Percentiles rank a stretch among this genome's conserved stretches.
Evolutionary conservation across 768 basidiomycete species (phyloP).

Genomic region (Lactarius trivialis): DNA sequence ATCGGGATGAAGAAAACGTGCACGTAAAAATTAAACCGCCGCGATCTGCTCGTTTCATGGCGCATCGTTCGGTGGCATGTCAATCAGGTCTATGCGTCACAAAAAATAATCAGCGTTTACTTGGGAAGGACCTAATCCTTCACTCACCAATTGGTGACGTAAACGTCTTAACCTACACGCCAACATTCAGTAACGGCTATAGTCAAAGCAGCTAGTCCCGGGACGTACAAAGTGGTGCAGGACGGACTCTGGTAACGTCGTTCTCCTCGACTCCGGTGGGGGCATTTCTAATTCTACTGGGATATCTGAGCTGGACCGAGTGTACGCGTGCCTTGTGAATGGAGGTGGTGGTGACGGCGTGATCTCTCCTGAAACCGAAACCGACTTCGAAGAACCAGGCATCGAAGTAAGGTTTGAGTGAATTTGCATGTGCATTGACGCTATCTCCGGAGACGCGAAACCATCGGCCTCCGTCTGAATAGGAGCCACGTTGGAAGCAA

Average conservation of each 20-base stretch:
- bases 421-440: neutral
- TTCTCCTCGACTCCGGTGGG: constrained; percentile 8
- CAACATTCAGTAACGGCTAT: neutral
- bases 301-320: neutral
- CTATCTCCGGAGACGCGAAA: constrained; percentile 5
- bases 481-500: constrained; percentile 21
- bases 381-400: neutral
- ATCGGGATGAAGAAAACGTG: neutral
- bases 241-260: neutral
- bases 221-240: constrained; percentile 31
- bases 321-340: neutral
- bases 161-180: constrained; percentile 31
- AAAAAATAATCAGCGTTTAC: neutral
- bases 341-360: neutral
- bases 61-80: neutral
- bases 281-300: constrained; percentile 3
- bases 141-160: constrained; percentile 36
- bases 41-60: constrained; percentile 4
- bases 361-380: neutral
- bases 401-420: neutral
- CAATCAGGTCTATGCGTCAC: constrained; percentile 7
- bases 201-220: neutral
- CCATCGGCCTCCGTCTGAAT: constrained; percentile 16
- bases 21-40: neutral
- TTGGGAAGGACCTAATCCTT: neutral